Base-by-base conservation (phyloP, 495 filamentous ascomycete genomes). In the Neurospora sp. region DNA sequence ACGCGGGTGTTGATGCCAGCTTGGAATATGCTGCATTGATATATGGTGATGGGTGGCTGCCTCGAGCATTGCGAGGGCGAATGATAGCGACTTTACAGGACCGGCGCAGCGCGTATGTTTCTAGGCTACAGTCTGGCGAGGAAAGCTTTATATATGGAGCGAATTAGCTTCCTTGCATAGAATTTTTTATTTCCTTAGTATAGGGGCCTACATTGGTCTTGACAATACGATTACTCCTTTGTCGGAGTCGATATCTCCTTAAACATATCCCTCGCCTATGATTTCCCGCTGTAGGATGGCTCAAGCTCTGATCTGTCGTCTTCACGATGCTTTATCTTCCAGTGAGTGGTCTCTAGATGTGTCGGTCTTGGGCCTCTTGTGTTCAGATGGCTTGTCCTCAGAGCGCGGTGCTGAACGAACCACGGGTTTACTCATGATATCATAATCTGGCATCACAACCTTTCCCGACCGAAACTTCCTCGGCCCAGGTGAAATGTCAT, bases 381-480 rank as follows among this genome's bases (percentile, higher is more conserved):
- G 53, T 65, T 35, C 44, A 8, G 42, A 8, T n/a, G n/a, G 44
- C 3, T 20, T 48, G n/a, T 48, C 44, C n/a, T 48, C 44, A 4
- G 53, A 17, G 22, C 8, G 12, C 31, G 14, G 53, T 8, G 53
- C 27, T 4, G 53, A 17, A 65, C 27, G 27, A 37, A 37, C 7
- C 6, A 91, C 79, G 1, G 37, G 27, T 80, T 91, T 93, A 37
- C 91, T 93, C 82, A 94, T 77, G 73, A 95, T 93, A 74, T 86
- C 77, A 83, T 94, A 94, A 73, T 91, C 90, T 12, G 87, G 83
- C 70, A 86, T 85, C 73, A 89, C 89, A 22, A 88, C 83, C 75
- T 86, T 90, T 16, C 91, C 91, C 76, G 86, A 88, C 68, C 92
- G 82, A 73, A 94, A 79, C 69, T 79, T 87, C 75, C 87, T 87